Evolutionary conservation across 169 alveolate genomes (phyloP).

Genomic region (Theileria annulata): DNA sequence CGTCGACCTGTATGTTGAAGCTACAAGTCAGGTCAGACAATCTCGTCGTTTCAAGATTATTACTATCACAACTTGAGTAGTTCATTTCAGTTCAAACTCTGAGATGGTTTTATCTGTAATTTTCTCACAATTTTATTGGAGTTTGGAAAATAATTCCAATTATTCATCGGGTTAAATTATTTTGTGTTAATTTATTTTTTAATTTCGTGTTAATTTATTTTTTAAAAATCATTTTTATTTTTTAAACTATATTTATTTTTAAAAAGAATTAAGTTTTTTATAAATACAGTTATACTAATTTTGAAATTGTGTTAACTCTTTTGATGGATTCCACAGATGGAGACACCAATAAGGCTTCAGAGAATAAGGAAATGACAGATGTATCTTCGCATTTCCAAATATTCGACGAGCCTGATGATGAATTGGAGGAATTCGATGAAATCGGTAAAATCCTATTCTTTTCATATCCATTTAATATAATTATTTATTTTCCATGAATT

Average conservation of each 20-base stretch:
- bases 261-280: not conserved
- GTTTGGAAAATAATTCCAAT: not conserved
- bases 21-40: constrained; percentile 41
- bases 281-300: not conserved
- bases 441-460: constrained; percentile 34
- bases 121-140: not conserved
- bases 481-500: not conserved
- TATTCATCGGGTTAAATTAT: not conserved
- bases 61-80: constrained; percentile 50
- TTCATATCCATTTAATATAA: not conserved
- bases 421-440: constrained; percentile 67
- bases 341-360: constrained; percentile 9
- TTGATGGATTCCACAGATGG: constrained; percentile 7
- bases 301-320: not conserved
- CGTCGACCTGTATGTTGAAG: constrained; percentile 46
- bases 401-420: constrained; percentile 68
- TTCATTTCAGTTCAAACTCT: not conserved
- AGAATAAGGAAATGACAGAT: constrained; percentile 37
- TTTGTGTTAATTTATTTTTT: not conserved
- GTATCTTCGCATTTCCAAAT: constrained; percentile 48
- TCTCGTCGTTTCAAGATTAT: constrained; percentile 12
- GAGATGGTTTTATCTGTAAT: not conserved
- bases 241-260: not conserved
- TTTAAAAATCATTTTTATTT: not conserved
- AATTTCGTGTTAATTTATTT: not conserved